phyloP scores from a whole-genome alignment of 768 basidiomycete genomes.

The Steccherinum ochraceum region DNA sequence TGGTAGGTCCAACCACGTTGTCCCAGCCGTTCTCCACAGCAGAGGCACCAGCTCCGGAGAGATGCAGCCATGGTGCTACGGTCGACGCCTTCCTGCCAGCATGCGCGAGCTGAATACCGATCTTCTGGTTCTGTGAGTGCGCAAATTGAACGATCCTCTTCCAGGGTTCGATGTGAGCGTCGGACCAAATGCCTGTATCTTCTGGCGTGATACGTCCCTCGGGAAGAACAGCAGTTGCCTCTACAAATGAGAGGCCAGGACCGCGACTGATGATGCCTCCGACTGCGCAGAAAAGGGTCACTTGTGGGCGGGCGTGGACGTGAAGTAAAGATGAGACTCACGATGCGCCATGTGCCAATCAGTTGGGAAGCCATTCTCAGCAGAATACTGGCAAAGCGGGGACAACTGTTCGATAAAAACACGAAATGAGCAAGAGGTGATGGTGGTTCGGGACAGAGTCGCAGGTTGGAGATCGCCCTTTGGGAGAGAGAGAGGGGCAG shows the following conservation, averaged over 20 bases:
- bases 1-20: constrained; percentile 14
- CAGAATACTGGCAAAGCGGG: constrained; percentile 57
- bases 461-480: too few species aligned
- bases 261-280: constrained; percentile 47
- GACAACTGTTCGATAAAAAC: constrained; percentile 34
- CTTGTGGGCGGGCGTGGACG: too few species aligned
- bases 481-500: too few species aligned
- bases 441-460: too few species aligned
- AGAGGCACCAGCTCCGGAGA: constrained; percentile 26
- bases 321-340: constrained; percentile 10
- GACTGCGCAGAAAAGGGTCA: constrained; percentile 26
- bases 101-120: constrained; percentile 72
- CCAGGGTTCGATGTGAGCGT: constrained; percentile 42
- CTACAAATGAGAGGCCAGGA: constrained; percentile 54
- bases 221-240: constrained; percentile 59
- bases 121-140: constrained; percentile 62
- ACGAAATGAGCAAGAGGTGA: too few species aligned
- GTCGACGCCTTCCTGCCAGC: constrained; percentile 73
- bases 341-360: constrained; percentile 54
- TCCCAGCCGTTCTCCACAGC: constrained; percentile 36
- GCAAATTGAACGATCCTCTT: constrained; percentile 60
- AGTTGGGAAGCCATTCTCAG: constrained; percentile 43
- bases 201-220: constrained; percentile 64
- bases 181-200: constrained; percentile 56
- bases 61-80: constrained; percentile 53